These are phyloP conservation scores for Chrysoporthe deuterocubensis DNA, from an alignment of 2,329 filamentous ascomycete species.

Conservation along the genomic window DNA sequence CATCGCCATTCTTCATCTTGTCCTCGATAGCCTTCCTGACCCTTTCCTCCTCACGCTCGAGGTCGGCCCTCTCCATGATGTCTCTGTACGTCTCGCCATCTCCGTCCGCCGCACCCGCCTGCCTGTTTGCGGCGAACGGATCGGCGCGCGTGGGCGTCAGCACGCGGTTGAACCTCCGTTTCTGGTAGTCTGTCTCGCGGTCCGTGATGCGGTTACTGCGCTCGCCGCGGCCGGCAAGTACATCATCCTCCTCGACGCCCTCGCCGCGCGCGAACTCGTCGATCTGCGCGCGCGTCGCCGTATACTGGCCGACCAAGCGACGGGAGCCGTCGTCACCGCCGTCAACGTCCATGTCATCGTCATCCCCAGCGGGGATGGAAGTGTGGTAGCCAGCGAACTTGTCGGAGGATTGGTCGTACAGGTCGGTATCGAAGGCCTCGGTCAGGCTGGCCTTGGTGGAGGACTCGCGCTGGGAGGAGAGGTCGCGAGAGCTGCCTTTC, in stretches of 20 bases:
- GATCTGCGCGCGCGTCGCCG: slow-evolving; percentile 87
- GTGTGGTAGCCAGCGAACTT: slow-evolving; percentile 89
- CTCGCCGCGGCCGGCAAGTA: slow-evolving; percentile 79
- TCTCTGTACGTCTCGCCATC: slow-evolving; percentile 86
- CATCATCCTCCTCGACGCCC: slow-evolving; percentile 90
- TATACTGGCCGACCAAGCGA: slow-evolving; percentile 92
- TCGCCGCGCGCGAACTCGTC: slow-evolving; percentile 88
- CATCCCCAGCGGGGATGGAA: slow-evolving; percentile 82
- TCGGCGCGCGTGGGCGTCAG: slow-evolving; percentile 86
- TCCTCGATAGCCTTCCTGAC: slow-evolving; percentile 81
- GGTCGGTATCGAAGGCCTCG: slow-evolving; percentile 83
- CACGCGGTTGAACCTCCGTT: slow-evolving; percentile 86
- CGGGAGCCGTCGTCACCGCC: slow-evolving; percentile 73
- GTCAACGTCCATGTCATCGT: slow-evolving; percentile 78
- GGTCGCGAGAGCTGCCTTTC: slow-evolving; percentile 79
- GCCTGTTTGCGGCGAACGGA: slow-evolving; percentile 77
- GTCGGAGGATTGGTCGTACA: slow-evolving; percentile 81
- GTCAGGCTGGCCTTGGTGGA: slow-evolving; percentile 91
- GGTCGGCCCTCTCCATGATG: slow-evolving; percentile 85
- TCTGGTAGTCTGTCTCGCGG: slow-evolving; percentile 97
- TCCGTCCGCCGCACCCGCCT: slow-evolving; percentile 61
- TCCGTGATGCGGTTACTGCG: slow-evolving; percentile 89
- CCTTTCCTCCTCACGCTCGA: slow-evolving; percentile 92
- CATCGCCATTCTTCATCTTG: slow-evolving; percentile 60
- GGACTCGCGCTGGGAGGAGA: slow-evolving; percentile 77